A percentile compares a stretch with the other conserved stretches of the same genome.
These are phyloP conservation scores for Fraxinus paxiana DNA, from an alignment of 305 asterid species.

Conservation along the genomic window DNA sequence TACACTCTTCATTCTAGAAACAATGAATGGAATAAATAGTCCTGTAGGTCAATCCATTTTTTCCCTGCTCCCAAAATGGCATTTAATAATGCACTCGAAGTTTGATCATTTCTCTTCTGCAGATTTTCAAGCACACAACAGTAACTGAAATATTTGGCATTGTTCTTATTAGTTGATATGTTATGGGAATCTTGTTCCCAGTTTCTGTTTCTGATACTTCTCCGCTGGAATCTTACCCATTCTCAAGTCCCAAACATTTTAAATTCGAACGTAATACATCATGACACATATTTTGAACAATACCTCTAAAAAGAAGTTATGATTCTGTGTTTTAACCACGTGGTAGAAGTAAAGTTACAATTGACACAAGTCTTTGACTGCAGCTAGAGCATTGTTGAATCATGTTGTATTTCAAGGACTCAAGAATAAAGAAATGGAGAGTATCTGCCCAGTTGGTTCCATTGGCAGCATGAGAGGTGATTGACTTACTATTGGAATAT, in stretches of 20 bases:
- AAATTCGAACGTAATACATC: background rate
- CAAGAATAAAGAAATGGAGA: background rate
- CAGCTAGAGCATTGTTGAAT: background rate
- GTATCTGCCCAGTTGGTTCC: background rate
- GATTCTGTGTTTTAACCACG: background rate
- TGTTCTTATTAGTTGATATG: background rate
- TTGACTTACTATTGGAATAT: background rate
- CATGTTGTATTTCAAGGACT: background rate
- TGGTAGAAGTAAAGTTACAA: background rate
- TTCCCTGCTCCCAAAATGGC: background rate
- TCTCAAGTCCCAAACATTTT: background rate
- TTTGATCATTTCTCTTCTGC: background rate
- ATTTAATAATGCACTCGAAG: background rate
- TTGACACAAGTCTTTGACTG: background rate
- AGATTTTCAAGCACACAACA: background rate
- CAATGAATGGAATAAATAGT: background rate
- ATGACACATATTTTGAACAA: background rate
- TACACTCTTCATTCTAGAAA: background rate
- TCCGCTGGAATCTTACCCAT: background rate
- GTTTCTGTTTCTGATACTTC: background rate
- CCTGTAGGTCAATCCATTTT: background rate
- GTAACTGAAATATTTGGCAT: background rate
- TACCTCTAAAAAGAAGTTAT: background rate
- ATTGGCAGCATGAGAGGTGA: background rate
- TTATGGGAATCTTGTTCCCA: background rate